A percentile compares a stretch with the other conserved stretches of the same genome.
Conservation (phyloP, 73 alveolate species). For the Symbiodinium pilosum region DNA sequence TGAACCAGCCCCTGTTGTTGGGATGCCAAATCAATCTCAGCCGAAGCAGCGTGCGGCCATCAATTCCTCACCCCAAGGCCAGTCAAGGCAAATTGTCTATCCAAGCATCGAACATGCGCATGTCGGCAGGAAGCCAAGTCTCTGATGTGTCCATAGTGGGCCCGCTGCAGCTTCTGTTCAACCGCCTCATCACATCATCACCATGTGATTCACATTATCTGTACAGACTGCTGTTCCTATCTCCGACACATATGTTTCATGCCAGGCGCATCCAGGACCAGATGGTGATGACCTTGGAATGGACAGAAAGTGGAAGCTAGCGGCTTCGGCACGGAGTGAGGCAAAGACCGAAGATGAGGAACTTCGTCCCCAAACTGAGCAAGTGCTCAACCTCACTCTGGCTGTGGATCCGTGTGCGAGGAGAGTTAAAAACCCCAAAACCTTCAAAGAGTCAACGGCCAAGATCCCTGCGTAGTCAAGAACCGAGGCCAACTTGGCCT, state of each 20-base stretch:
- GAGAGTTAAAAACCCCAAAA: neutral
- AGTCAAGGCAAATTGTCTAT: neutral
- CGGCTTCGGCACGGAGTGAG: neutral
- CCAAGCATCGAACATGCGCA: neutral
- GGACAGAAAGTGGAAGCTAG: neutral
- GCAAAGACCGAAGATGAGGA: conserved; percentile 43
- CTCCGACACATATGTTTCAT: too few species aligned
- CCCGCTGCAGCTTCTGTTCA: conserved; percentile 21
- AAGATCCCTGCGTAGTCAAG: conserved; percentile 32
- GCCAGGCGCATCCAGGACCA: conserved; percentile 45
- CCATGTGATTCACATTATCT: too few species aligned
- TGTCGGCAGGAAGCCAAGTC: neutral
- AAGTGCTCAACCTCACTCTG: conserved; percentile 46
- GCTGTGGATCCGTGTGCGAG: too few species aligned
- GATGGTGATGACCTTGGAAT: conserved; percentile 68
- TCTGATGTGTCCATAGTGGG: conserved; percentile 28
- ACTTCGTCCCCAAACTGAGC: conserved; percentile 42
- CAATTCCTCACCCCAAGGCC: neutral
- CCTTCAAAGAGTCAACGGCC: neutral
- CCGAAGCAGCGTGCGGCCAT: conserved; percentile 5
- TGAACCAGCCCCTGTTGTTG: neutral
- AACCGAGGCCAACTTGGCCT: conserved; percentile 66
- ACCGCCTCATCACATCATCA: conserved; percentile 12
- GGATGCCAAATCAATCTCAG: neutral
- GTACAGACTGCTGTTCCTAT: too few species aligned